Evolutionary conservation across 2,329 filamentous ascomycete genomes (phyloP).

Genomic region (Chrysoporthe puriensis): DNA sequence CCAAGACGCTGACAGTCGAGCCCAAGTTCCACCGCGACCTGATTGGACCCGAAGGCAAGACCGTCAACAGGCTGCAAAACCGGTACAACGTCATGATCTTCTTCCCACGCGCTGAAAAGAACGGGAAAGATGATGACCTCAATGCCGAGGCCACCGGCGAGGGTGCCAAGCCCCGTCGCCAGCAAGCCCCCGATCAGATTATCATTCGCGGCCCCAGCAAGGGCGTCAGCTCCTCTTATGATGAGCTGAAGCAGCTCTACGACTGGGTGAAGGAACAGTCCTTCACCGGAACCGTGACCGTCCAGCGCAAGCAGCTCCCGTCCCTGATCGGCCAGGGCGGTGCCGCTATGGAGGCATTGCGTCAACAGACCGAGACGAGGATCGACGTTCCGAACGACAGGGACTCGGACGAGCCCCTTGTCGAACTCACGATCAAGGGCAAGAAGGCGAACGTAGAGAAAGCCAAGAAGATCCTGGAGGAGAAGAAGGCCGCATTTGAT

Average conservation of each 20-base stretch:
- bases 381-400: slow-evolving; percentile 88
- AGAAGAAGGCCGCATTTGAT: slow-evolving; percentile 86
- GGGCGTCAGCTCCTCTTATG: slow-evolving; percentile 88
- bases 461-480: slow-evolving; percentile 86
- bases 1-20: slow-evolving; percentile 84
- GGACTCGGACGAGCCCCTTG: slow-evolving; percentile 70
- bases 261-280: slow-evolving; percentile 92
- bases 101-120: slow-evolving; percentile 76
- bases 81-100: slow-evolving; percentile 94
- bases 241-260: slow-evolving; percentile 85
- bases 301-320: slow-evolving; percentile 91
- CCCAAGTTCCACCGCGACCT: slow-evolving; percentile 93
- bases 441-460: slow-evolving; percentile 89
- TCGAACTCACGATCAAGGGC: slow-evolving; percentile 90
- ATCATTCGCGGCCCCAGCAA: slow-evolving; percentile 88
- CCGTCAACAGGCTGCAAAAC: slow-evolving; percentile 90
- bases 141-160: slow-evolving; percentile 72
- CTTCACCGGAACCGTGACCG: slow-evolving; percentile 75
- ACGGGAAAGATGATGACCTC: slow-evolving; percentile 68
- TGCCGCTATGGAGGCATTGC: slow-evolving; percentile 86
- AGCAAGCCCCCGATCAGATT: slow-evolving; percentile 86
- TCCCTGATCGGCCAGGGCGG: slow-evolving; percentile 91
- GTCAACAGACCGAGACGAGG: slow-evolving; percentile 80
- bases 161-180: slow-evolving; percentile 64
- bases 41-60: slow-evolving; percentile 83